Evolutionary conservation across 2,329 filamentous ascomycete species (phyloP).

Genomic region (Zalaria sp.): DNA sequence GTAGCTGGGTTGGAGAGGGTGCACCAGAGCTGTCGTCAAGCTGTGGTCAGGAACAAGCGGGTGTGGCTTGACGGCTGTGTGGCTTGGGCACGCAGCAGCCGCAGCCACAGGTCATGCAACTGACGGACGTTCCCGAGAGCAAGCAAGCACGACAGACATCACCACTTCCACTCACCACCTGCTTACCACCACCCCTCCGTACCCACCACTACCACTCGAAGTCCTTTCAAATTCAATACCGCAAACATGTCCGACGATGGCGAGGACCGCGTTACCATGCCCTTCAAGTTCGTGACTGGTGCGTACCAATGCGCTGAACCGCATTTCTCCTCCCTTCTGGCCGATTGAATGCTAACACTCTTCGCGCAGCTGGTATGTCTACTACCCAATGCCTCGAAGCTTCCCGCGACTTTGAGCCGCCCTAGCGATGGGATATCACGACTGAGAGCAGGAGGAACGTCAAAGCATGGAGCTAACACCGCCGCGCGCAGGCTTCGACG

Average conservation of each 20-base stretch:
- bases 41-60: no score
- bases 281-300: constrained; percentile 99
- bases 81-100: no score
- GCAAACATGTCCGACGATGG: constrained; percentile 75
- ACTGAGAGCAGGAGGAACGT: background rate
- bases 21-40: no score
- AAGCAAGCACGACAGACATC: background rate
- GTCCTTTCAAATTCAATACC: constrained; percentile 15
- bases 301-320: constrained; percentile 31
- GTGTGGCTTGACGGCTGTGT: no score
- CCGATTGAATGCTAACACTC: constrained; percentile 6
- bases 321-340: constrained; percentile 14
- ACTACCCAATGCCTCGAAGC: background rate
- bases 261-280: constrained; percentile 85
- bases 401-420: no score
- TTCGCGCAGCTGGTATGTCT: constrained; percentile 18
- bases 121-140: no score
- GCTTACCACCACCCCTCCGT: constrained; percentile 7
- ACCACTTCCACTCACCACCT: background rate
- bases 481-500: constrained; percentile 69
- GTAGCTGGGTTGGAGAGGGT: no score
- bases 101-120: no score
- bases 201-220: constrained; percentile 6
- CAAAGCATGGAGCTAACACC: background rate
- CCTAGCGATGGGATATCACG: no score